Base-by-base conservation (phyloP, 108 stramenopile species). In the Pelagomonas calceolata region DNA sequence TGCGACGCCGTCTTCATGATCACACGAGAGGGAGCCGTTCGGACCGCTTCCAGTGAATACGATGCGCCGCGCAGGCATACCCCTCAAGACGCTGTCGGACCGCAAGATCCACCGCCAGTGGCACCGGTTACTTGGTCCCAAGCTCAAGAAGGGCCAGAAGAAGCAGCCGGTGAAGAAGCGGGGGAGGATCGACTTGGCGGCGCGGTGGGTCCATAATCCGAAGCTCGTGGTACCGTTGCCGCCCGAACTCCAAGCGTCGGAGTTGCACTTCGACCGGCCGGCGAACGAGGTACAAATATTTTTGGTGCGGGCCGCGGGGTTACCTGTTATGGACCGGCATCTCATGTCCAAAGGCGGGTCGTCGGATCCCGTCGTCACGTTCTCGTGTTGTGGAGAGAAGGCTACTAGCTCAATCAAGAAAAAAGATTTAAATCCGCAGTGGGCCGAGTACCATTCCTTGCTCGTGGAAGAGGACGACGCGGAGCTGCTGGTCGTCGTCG, bases 341-440 rank as follows among this genome's bases (percentile, higher is more conserved):
- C 43, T 75, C 66, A 63, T 75, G 26, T 29, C 14, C 39, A 70
- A 70, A 34, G 66, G 68, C 17, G 71, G 69, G 4, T 36, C 34
- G 12, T 72, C 71, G n/a, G 77, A 78, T 39, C 77, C 77, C 30
- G 16, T 72, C 36, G 63, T 72, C 15, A 4, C 16, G 30, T 65
- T 74, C 30, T 21, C 7, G 36, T 4, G 73, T 21, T 68, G 44
- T 15, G 73, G 51, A 34, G 36, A 68, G 32, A 51, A 21, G 63
- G 64, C 34, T 5, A 71, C 63, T 63, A 29, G 26, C 18, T 36
- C 63, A 17, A 34, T 36, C 16, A 68, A 69, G 68, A 68, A 78
- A 46, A 76, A 76, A 64, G 70, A 36, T 30, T 26, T 76, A 45
- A 63, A 65, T 32, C 75, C 75, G 32, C 64, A 72, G 71, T 43